Evolutionary conservation across 2,329 filamentous ascomycete species (phyloP).

Genomic region (Torrubiellomyces zombiae): DNA sequence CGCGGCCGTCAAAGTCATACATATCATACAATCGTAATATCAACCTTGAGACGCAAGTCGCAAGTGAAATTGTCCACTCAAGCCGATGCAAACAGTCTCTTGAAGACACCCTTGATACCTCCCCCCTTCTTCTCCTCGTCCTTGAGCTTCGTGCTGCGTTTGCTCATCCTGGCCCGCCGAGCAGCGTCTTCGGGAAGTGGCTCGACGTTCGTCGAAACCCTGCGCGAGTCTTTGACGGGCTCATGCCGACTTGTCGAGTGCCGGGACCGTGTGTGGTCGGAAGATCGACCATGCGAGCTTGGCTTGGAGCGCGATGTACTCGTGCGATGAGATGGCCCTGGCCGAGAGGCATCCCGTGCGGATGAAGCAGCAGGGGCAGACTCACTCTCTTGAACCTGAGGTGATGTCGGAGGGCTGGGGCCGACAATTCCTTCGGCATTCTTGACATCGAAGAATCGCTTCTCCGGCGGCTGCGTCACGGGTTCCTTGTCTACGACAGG

Average conservation of each 20-base stretch:
- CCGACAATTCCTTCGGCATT: constrained; percentile 18
- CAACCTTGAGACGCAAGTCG: constrained; percentile 1
- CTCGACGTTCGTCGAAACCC: neutral
- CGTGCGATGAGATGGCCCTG: constrained; percentile 16
- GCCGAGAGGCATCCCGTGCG: constrained; percentile 8
- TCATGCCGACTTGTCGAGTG: constrained; percentile 11
- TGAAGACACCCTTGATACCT: constrained; percentile 19
- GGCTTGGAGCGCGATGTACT: constrained; percentile 11
- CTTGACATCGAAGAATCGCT: constrained; percentile 26
- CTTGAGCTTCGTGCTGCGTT: constrained; percentile 15
- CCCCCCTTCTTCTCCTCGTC: constrained; percentile 13
- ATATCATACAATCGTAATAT: constrained; percentile 5
- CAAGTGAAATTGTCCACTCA: constrained; percentile 1
- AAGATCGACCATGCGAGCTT: constrained; percentile 11
- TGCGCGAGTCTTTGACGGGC: neutral
- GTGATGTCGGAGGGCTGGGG: constrained; percentile 5
- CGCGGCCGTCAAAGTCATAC: constrained; percentile 4
- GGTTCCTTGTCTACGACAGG: constrained; percentile 10
- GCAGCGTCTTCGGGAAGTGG: constrained; percentile 15
- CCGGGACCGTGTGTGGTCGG: constrained; percentile 11
- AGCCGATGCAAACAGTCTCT: constrained; percentile 18
- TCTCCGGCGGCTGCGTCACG: constrained; percentile 11
- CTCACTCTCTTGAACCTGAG: too few relatives aligned
- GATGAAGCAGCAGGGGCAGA: constrained; percentile 5
- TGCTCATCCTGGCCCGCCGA: constrained; percentile 17